Conservation (phyloP, 495 filamentous ascomycete genomes). For the Aspergillus campestris region DNA sequence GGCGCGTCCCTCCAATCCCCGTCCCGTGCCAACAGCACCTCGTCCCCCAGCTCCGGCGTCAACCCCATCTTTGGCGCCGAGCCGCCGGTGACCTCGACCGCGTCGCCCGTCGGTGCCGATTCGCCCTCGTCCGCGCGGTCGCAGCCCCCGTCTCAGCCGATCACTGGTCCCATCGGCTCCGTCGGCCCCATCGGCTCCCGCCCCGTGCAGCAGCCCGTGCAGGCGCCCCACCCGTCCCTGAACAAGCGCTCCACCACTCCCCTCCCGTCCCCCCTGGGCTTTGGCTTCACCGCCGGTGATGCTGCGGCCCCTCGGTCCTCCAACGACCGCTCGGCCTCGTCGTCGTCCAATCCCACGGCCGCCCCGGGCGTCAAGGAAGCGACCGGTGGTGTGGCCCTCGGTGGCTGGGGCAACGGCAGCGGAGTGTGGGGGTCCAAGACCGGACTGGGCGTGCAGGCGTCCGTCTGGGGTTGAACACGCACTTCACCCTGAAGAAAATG, state of each 20-base stretch:
- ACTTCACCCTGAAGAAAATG: too few species aligned
- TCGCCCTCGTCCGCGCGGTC: constrained; percentile 58
- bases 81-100: constrained; percentile 79
- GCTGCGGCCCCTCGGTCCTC: constrained; percentile 24
- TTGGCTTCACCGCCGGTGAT: constrained; percentile 59
- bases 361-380: constrained; percentile 36
- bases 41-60: constrained; percentile 61
- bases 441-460: constrained; percentile 61
- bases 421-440: constrained; percentile 71
- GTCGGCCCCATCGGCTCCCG: constrained; percentile 94
- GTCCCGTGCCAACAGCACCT: constrained; percentile 80
- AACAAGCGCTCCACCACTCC: constrained; percentile 87
- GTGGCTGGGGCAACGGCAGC: constrained; percentile 62
- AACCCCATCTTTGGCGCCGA: constrained; percentile 56
- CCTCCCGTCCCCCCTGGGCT: constrained; percentile 73
- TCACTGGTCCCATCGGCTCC: constrained; percentile 47
- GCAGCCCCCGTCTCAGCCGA: constrained; percentile 42
- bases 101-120: constrained; percentile 82
- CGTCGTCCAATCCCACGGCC: constrained; percentile 46
- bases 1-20: constrained; percentile 48
- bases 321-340: constrained; percentile 54
- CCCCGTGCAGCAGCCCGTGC: constrained; percentile 46
- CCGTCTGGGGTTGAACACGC: constrained; percentile 52
- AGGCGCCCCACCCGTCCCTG: constrained; percentile 53
- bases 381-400: constrained; percentile 39